phyloP scores from a whole-genome alignment of 2,329 filamentous ascomycete species.

The Fusarium nanum region DNA sequence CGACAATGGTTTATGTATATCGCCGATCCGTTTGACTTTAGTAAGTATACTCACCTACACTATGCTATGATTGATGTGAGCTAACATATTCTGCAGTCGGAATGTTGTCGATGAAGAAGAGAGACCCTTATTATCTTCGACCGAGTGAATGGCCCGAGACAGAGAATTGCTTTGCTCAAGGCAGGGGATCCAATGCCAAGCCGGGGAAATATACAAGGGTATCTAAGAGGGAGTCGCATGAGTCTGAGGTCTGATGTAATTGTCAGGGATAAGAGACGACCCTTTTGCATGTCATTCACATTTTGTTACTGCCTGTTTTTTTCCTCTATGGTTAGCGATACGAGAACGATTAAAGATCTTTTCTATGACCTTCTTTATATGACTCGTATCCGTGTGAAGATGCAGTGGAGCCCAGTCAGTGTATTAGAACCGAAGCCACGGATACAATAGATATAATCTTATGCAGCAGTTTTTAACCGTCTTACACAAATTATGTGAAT shows the following conservation, averaged over 20 bases:
- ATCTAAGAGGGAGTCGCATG: slow-evolving; percentile 20
- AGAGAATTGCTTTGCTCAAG: slow-evolving; percentile 41
- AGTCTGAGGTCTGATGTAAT: slow-evolving; percentile 21
- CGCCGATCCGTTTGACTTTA: slow-evolving; percentile 41
- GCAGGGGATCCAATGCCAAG: slow-evolving; percentile 36
- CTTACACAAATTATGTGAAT: not conserved
- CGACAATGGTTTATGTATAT: slow-evolving; percentile 34
- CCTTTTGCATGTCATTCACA: not conserved
- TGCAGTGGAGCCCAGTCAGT: not conserved
- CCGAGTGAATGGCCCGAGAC: slow-evolving; percentile 36
- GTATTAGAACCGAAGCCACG: not conserved
- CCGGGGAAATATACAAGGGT: slow-evolving; percentile 23
- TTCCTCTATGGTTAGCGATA: not conserved
- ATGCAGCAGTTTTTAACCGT: not conserved
- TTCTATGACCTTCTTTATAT: not conserved
- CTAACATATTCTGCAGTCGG: slow-evolving; percentile 16
- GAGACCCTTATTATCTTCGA: slow-evolving; percentile 39
- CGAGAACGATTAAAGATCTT: not conserved
- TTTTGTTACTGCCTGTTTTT: not conserved
- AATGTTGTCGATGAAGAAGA: slow-evolving; percentile 42
- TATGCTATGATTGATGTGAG: not conserved
- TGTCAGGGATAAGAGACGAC: not conserved
- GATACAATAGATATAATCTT: not conserved
- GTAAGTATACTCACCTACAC: not conserved
- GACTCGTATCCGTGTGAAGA: not conserved